phyloP scores from a whole-genome alignment of 2,329 filamentous ascomycete genomes.

The Alternaria panax region DNA sequence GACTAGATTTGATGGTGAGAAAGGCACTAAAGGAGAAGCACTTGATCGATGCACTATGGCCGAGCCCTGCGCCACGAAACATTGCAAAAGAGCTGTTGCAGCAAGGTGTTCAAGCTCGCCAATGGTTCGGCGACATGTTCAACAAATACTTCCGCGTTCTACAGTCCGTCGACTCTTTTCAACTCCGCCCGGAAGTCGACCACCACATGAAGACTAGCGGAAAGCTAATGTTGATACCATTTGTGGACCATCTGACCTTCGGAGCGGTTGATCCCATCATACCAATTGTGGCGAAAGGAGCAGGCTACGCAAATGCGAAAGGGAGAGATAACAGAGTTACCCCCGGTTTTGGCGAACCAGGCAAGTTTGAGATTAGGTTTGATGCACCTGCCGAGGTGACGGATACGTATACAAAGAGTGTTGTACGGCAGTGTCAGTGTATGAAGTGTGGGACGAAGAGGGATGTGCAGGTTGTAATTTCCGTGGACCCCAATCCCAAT shows the following conservation, averaged over 20 bases:
- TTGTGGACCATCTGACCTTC: slow-evolving; percentile 45
- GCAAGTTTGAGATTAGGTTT: slow-evolving; percentile 44
- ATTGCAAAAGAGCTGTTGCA: slow-evolving; percentile 37
- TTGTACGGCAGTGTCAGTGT: slow-evolving; percentile 45
- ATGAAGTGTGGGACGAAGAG: slow-evolving; percentile 46
- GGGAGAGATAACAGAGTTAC: slow-evolving; percentile 20
- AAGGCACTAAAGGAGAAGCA: slow-evolving; percentile 51
- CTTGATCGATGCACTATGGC: slow-evolving; percentile 47
- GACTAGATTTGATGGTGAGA: slow-evolving; percentile 47
- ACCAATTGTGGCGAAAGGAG: slow-evolving; percentile 43
- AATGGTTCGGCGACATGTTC: slow-evolving; percentile 51
- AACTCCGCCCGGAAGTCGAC: slow-evolving; percentile 43
- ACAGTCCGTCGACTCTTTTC: slow-evolving; percentile 42
- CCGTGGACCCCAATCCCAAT: slow-evolving; percentile 40
- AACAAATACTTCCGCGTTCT: slow-evolving; percentile 46
- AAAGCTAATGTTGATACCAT: slow-evolving; percentile 46
- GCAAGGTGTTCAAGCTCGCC: slow-evolving; percentile 44
- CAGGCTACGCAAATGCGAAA: slow-evolving; percentile 39
- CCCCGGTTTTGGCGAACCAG: slow-evolving; percentile 39
- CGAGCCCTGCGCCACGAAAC: slow-evolving; percentile 39
- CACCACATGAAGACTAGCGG: slow-evolving; percentile 38
- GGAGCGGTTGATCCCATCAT: slow-evolving; percentile 45
- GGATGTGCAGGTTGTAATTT: slow-evolving; percentile 45
- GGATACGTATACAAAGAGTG: slow-evolving; percentile 43
- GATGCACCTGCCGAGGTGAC: slow-evolving; percentile 39